Base-by-base conservation (phyloP, 352 stramenopile species). In the Globisporangium barbulae region DNA sequence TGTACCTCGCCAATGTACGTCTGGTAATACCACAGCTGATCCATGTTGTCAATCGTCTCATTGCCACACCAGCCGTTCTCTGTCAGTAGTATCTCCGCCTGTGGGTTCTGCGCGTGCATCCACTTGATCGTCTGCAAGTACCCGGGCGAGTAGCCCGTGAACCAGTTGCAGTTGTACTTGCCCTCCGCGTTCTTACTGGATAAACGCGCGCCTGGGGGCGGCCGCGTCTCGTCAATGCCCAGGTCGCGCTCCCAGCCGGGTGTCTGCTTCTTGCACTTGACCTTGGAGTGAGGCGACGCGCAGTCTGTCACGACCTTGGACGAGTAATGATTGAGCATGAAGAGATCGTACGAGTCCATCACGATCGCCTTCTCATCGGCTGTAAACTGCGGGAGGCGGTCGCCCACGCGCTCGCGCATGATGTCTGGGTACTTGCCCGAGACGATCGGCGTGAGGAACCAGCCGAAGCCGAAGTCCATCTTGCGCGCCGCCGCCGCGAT, bases 311-410 rank as follows among this genome's bases (percentile, higher is more conserved):
- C 81, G 1, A 74, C 57, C 48, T 74, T 75, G 53, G 94, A 89
- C 39, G 73, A 74, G 70, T 99, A 99, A 68, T 98, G 91, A 74
- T 99, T 98, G 6, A 98, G 65, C 52, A 96, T 97, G 52, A 99
- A 93, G 52, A 98, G 88, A 57, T 99, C 96, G 65, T 85, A 87
- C n/a, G 86, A 97, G 10, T 79, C 82, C 44, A 78, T 78, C 19
- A 98, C 62, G 31, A 89, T 42, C 39, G 73, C 73, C 28, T 81
- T 61, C 53, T 98, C 78, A 30, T 89, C 70, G 1, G 61, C 19
- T 3, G 92, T 96, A 69, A 98, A 98, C 25, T 63, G 33, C 3
- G 95, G 94, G 9, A 98, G 75, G n/a, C 88, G 78, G 15, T 78
- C 72, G 5, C 91, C 87, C 2, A 90, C 79, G 45, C 83, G 72